Conservation (phyloP, 805 yeast species). For the Myxozyma sirexii region DNA sequence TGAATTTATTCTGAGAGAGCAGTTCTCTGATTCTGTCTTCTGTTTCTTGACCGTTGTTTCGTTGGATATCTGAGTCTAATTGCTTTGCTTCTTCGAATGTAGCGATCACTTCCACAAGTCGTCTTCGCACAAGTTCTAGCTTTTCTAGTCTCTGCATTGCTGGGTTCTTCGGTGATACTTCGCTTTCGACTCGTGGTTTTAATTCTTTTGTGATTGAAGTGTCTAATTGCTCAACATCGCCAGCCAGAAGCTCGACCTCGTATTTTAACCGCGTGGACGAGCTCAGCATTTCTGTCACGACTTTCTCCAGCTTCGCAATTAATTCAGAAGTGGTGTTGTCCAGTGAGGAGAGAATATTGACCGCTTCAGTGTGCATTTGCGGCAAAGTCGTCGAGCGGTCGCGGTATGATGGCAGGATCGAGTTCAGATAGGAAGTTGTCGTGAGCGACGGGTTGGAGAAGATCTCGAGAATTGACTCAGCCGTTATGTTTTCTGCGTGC, state of each 20-base stretch:
- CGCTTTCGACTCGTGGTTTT: conserved; percentile 20
- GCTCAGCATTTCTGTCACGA: conserved; percentile 31
- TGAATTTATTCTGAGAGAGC: conserved; percentile 19
- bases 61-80: conserved; percentile 20
- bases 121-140: conserved; percentile 30
- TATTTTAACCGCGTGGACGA: conserved; percentile 27
- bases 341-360: conserved; percentile 26
- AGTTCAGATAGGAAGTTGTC: conserved; percentile 25
- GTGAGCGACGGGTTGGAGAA: conserved; percentile 30
- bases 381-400: conserved; percentile 18
- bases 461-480: conserved; percentile 16
- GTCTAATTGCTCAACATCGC: conserved; percentile 29
- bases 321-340: conserved; percentile 33
- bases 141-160: conserved; percentile 32
- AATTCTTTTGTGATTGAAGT: conserved; percentile 10
- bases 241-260: conserved; percentile 33
- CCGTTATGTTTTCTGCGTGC: background rate
- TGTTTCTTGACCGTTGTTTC: conserved; percentile 8
- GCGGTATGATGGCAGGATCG: conserved; percentile 21
- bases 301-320: conserved; percentile 22
- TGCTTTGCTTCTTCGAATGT: conserved; percentile 23
- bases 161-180: conserved; percentile 23
- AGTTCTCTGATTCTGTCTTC: conserved; percentile 19
- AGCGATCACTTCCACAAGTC: conserved; percentile 26
- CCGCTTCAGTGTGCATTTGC: conserved; percentile 26